These are phyloP conservation scores for Epichloe typhina DNA, from an alignment of 2,329 filamentous ascomycete genomes.

Conservation along the genomic window DNA sequence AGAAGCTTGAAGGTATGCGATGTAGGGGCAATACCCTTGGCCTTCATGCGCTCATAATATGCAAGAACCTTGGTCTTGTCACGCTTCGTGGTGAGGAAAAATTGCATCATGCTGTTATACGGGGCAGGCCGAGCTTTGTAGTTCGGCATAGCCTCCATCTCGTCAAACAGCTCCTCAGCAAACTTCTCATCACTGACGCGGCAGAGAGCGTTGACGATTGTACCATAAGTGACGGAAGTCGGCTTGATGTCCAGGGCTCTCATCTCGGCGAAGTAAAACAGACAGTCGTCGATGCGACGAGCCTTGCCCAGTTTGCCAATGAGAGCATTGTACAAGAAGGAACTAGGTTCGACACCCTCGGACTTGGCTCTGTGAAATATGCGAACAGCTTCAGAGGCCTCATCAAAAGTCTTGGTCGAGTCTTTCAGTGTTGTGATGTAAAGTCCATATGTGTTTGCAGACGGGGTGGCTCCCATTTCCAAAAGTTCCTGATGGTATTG, in stretches of 20 bases:
- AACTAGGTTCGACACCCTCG: constrained; percentile 90
- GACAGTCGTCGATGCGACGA: constrained; percentile 90
- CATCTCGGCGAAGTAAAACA: constrained; percentile 98
- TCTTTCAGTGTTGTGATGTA: constrained; percentile 99
- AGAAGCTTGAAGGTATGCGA: constrained; percentile 96
- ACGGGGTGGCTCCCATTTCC: constrained; percentile 80
- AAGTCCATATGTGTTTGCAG: constrained; percentile 92
- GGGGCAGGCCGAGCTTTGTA: constrained; percentile 96
- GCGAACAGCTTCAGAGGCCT: constrained; percentile 91
- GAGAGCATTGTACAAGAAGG: constrained; percentile 94
- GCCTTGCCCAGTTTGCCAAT: constrained; percentile 98
- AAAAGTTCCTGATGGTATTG: constrained; percentile 86
- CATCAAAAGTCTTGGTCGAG: constrained; percentile 93
- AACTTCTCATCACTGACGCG: constrained; percentile 96
- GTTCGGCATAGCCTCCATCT: constrained; percentile 98
- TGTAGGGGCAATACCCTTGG: constrained; percentile 75
- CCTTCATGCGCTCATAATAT: constrained; percentile 92
- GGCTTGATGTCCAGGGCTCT: constrained; percentile 82
- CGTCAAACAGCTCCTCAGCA: constrained; percentile 93
- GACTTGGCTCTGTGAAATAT: constrained; percentile 91
- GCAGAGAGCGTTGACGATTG: constrained; percentile 93
- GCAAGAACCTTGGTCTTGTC: constrained; percentile 86
- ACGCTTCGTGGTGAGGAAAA: constrained; percentile 94
- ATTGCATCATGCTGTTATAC: constrained; percentile 99
- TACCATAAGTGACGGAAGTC: constrained; percentile 95